Conservation (phyloP, 495 filamentous ascomycete species). For the Talaromyces wortmannii region DNA sequence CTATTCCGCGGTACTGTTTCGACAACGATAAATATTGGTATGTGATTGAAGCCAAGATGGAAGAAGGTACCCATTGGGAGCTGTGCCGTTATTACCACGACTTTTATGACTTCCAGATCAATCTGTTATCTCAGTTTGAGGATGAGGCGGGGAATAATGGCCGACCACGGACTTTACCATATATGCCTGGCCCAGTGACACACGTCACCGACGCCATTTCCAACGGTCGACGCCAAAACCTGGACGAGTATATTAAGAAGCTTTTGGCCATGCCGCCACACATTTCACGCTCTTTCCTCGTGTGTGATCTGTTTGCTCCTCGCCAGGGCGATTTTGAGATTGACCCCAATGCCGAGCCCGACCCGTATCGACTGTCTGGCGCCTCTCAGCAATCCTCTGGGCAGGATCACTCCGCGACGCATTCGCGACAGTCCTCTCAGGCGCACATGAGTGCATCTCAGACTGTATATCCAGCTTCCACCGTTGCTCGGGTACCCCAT, state of each 20-base stretch:
- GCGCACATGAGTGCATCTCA: conserved; percentile 55
- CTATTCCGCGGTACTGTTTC: conserved; percentile 90
- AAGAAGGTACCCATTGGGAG: conserved; percentile 89
- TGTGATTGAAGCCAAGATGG: conserved; percentile 85
- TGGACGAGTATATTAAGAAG: conserved; percentile 93
- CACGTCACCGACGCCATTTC: conserved; percentile 97
- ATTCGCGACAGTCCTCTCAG: conserved; percentile 70
- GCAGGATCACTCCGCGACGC: conserved; percentile 40
- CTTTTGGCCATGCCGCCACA: conserved; percentile 75
- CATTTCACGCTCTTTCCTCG: conserved; percentile 73
- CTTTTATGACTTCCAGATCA: conserved; percentile 98
- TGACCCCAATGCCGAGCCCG: conserved; percentile 57
- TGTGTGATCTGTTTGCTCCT: conserved; percentile 85
- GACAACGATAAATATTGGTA: conserved; percentile 99
- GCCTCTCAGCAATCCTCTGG: conserved; percentile 67
- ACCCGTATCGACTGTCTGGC: conserved; percentile 63
- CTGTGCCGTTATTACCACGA: conserved; percentile 92
- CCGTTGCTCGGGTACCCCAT: conserved; percentile 52
- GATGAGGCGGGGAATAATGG: conserved; percentile 80
- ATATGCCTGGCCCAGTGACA: conserved; percentile 97
- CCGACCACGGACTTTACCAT: conserved; percentile 78
- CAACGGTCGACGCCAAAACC: conserved; percentile 80
- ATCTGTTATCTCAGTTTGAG: conserved; percentile 87
- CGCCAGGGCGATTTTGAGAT: conserved; percentile 90
- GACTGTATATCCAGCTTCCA: conserved; percentile 42